Base-by-base conservation (phyloP, 352 stramenopile species). In the Pythium rishiriense region DNA sequence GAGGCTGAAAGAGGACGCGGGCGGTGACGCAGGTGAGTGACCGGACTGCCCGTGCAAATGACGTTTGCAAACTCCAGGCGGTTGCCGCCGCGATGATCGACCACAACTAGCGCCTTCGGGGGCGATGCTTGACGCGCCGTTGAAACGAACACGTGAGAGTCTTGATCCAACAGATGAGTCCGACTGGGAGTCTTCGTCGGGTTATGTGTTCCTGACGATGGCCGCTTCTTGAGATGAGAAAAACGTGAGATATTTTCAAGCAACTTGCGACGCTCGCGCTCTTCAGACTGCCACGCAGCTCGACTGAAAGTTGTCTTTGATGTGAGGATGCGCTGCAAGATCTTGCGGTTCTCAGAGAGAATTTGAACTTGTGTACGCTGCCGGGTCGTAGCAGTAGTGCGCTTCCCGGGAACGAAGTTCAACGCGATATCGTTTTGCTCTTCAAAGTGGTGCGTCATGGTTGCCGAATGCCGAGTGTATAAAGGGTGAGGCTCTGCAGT, bases 381-480 rank as follows among this genome's bases (percentile, higher is more conserved):
- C 24, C 69, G 65, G 10, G 66, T 48, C 10, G 64, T 39, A 22
- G 64, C 68, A 5, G 62, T 58, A 14, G 53, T 53, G 10, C 50
- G 49, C 21, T 53, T 60, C 4, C 72, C 66, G 0, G 74, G 75
- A 22, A 66, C 68, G 21, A 69, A 58, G 42, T 84, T 83, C 64
- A 79, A 64, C 29, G 68, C 72, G 7, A 72, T 58, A 19, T 72
- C 62, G 33, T 84, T 83, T 29, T 75, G 72, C 25, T 85, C 73
- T n/a, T 66, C 62, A 45, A 85, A 83, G 39, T 85, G 78, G 39
- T 82, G 74, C 3, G 72, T 75, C 70, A 79, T 83, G 4, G 78
- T 85, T 8, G 72, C 72, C 0, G 80, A 78, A 0, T 51, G 49
- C 33, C 69, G 72, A 2, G 68, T 81, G 62, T 87, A 85, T 0